These are phyloP conservation scores for Drechslerella coelobrocha DNA, from an alignment of 2,329 filamentous ascomycete genomes.

Conservation along the genomic window DNA sequence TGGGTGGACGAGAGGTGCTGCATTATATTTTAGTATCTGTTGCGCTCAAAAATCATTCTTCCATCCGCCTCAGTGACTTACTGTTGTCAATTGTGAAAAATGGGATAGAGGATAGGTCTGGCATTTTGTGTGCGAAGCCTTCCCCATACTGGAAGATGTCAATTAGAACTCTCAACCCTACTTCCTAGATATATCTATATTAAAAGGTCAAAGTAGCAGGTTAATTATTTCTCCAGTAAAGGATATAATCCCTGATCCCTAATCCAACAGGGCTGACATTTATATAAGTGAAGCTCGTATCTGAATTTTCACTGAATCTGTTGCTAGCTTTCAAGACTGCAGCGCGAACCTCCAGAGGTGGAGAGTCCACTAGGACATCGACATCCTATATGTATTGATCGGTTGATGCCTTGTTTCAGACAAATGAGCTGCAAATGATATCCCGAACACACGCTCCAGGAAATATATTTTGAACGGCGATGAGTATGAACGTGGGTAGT, in stretches of 20 bases:
- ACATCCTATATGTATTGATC: slow-evolving; percentile 19
- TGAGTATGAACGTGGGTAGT: not conserved
- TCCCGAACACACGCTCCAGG: no score
- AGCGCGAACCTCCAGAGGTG: not conserved
- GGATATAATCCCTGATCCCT: no score
- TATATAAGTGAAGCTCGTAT: slow-evolving; percentile 8
- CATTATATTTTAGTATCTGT: slow-evolving; percentile 3
- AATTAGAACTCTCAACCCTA: not conserved
- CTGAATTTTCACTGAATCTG: not conserved
- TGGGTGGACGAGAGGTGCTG: slow-evolving; percentile 15
- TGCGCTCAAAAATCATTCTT: not conserved
- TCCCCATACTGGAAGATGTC: slow-evolving; percentile 7
- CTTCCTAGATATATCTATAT: slow-evolving; percentile 2
- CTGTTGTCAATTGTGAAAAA: not conserved
- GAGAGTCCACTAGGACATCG: slow-evolving; percentile 11
- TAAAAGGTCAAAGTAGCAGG: not conserved
- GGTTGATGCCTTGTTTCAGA: no score
- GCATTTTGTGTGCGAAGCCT: not conserved
- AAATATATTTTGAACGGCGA: no score
- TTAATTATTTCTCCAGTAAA: no score
- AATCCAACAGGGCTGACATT: no score
- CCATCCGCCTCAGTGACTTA: not conserved
- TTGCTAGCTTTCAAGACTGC: not conserved
- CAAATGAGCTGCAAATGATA: no score
- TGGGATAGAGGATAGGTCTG: slow-evolving; percentile 2